Percentiles rank a stretch among this genome's conserved stretches.
Evolutionary conservation across 129 eudicot genomes (phyloP).

Genomic region (Artemisia argyi): DNA sequence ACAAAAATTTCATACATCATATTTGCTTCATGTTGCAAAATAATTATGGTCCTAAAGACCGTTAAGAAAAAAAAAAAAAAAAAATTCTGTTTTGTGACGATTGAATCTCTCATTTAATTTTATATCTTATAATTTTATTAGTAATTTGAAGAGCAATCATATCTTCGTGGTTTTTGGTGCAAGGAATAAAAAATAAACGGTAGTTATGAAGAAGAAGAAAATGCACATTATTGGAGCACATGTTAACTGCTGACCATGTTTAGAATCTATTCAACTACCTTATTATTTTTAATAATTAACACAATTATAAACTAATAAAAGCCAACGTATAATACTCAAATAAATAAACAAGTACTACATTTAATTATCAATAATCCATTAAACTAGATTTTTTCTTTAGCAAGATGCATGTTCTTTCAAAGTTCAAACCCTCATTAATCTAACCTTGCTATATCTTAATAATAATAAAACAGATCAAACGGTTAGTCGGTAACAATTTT

Average conservation of each 20-base stretch:
- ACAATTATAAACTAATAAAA: constrained; percentile 23
- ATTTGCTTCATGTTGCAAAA: too few species aligned
- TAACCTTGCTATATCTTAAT: not conserved
- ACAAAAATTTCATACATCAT: too few species aligned
- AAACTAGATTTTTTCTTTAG: not conserved
- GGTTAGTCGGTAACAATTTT: not conserved
- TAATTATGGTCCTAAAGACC: too few species aligned
- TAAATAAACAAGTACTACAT: constrained; percentile 1
- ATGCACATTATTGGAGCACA: constrained; percentile 34
- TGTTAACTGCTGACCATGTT: constrained; percentile 40
- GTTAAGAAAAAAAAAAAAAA: too few species aligned
- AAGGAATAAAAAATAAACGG: not conserved
- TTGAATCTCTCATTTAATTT: too few species aligned
- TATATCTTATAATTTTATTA: not conserved
- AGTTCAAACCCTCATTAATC: not conserved
- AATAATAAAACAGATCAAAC: constrained; percentile 21
- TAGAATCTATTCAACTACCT: constrained; percentile 37
- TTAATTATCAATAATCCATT: constrained; percentile 5
- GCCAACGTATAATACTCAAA: not conserved
- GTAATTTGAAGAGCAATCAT: not conserved
- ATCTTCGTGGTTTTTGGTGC: not conserved
- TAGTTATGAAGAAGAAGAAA: constrained; percentile 10
- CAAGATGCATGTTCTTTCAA: constrained; percentile 35
- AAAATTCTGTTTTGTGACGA: too few species aligned
- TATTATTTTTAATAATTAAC: constrained; percentile 24